Conservation (phyloP, 352 stramenopile species). For the Phytophthora colocasiae region DNA sequence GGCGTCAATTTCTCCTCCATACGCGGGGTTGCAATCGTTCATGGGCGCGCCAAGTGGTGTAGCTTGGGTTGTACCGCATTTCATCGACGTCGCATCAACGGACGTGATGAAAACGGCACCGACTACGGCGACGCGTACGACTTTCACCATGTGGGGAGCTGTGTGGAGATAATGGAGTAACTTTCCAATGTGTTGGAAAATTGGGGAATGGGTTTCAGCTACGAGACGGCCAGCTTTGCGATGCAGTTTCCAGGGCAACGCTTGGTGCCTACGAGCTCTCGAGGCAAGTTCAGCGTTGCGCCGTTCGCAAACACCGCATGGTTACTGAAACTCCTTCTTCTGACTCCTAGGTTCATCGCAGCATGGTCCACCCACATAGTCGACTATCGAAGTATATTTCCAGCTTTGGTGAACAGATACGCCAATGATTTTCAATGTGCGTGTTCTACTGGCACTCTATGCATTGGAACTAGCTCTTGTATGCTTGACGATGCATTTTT, state of each 20-base stretch:
- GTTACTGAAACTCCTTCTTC: conserved; percentile 20
- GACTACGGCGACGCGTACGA: conserved; percentile 14
- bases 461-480: too few relatives aligned
- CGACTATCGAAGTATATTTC: neutral
- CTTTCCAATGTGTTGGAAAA: conserved; percentile 42
- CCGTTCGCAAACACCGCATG: conserved; percentile 21
- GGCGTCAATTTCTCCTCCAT: conserved; percentile 8
- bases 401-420: too few relatives aligned
- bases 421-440: neutral
- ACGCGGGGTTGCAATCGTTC: conserved; percentile 29
- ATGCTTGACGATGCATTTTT: too few relatives aligned
- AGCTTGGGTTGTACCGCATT: neutral
- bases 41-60: conserved; percentile 21
- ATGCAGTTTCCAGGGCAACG: conserved; percentile 30
- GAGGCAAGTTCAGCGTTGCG: conserved; percentile 1
- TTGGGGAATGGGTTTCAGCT: conserved; percentile 35
- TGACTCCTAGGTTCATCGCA: conserved; percentile 10
- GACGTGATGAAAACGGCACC: neutral
- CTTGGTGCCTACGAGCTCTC: conserved; percentile 7
- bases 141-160: conserved; percentile 27
- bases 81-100: conserved; percentile 10
- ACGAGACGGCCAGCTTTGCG: conserved; percentile 13
- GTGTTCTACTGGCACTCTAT: neutral
- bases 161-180: conserved; percentile 16
- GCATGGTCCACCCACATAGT: neutral